Percentiles rank a stretch among this genome's conserved stretches.
phyloP scores from a whole-genome alignment of 192 early-diverging fungal genomes.

The Podila verticillata region DNA sequence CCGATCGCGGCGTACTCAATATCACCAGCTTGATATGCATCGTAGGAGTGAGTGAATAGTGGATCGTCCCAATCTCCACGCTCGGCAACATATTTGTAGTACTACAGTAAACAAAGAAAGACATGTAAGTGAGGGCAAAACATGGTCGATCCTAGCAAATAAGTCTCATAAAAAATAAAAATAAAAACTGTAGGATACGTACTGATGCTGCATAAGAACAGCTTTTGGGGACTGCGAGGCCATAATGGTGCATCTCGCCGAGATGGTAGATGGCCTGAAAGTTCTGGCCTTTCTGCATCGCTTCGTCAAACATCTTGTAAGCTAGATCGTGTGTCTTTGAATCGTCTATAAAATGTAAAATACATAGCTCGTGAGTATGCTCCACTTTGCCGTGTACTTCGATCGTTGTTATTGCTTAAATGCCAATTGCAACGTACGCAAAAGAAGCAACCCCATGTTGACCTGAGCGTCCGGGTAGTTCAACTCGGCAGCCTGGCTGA shows the following conservation, averaged over 20 bases:
- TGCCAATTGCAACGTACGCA: constrained; percentile 13
- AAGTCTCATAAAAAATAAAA: background rate
- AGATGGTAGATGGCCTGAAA: constrained; percentile 85
- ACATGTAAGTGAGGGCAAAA: background rate
- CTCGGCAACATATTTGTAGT: constrained; percentile 84
- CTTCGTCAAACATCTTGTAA: constrained; percentile 61
- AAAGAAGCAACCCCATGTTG: constrained; percentile 63
- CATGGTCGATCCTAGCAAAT: background rate
- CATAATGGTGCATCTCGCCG: constrained; percentile 73
- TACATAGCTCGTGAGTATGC: background rate
- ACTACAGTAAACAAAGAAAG: constrained; percentile 40
- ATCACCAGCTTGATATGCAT: constrained; percentile 68
- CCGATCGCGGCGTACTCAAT: constrained; percentile 73
- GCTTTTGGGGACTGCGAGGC: constrained; percentile 54
- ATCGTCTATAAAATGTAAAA: constrained; percentile 23
- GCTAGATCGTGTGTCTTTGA: constrained; percentile 51
- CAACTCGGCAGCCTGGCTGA: constrained; percentile 72
- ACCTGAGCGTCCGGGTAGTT: constrained; percentile 84
- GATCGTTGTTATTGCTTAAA: background rate
- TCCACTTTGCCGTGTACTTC: no score
- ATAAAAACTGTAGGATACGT: constrained; percentile 19
- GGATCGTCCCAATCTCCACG: constrained; percentile 87
- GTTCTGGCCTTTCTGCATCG: constrained; percentile 69
- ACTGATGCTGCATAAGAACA: constrained; percentile 78
- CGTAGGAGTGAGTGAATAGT: constrained; percentile 65